Evolutionary conservation across 352 stramenopile species (phyloP).

Genomic region (Pythium scleroteichum): DNA sequence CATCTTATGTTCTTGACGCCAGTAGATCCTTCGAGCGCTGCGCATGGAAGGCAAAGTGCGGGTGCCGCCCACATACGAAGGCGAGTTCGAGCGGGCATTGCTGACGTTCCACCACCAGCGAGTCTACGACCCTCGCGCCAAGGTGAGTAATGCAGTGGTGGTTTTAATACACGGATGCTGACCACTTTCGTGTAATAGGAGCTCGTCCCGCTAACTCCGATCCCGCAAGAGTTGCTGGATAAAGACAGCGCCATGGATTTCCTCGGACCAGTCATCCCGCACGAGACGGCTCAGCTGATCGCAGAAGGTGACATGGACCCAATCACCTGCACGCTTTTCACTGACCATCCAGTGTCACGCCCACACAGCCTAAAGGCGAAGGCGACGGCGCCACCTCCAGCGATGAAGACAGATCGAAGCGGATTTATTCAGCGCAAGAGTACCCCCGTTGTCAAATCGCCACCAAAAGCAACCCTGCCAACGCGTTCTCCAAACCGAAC

Average conservation of each 20-base stretch:
- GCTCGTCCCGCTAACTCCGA: conserved; percentile 65
- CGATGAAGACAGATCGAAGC: neutral
- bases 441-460: neutral
- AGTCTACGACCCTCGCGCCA: conserved; percentile 75
- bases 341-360: conserved; percentile 1
- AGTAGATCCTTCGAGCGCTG: conserved; percentile 48
- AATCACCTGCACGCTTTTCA: conserved; percentile 57
- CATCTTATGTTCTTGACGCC: no score
- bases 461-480: neutral
- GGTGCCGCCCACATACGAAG: conserved; percentile 46
- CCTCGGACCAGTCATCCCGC: conserved; percentile 52
- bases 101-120: conserved; percentile 88
- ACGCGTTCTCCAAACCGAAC: conserved; percentile 1
- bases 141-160: conserved; percentile 28
- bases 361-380: neutral
- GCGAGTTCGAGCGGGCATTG: conserved; percentile 63
- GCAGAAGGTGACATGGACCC: conserved; percentile 77
- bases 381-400: neutral
- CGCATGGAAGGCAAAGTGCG: conserved; percentile 27
- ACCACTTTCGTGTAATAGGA: conserved; percentile 32
- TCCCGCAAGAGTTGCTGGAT: conserved; percentile 34
- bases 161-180: neutral
- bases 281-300: conserved; percentile 50
- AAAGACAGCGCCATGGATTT: conserved; percentile 54
- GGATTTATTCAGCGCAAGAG: conserved; percentile 15